Conservation (phyloP, 208 protist genomes). For the Leishmania mexicana region DNA sequence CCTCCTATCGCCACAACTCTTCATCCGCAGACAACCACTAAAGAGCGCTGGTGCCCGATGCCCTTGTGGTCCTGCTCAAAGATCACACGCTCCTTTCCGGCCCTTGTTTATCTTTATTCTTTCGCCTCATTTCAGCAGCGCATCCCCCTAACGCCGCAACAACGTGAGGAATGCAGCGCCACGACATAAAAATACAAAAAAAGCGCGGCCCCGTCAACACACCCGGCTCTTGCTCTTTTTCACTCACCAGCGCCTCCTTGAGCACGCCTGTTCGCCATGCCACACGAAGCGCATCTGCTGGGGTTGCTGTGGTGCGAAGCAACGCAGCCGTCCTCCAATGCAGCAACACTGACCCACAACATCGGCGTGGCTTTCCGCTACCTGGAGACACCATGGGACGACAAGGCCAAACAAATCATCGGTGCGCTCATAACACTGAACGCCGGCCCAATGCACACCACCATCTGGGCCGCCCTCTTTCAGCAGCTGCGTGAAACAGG, state of each 20-base stretch:
- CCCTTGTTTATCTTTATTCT: neutral
- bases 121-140: neutral
- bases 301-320: constrained; percentile 11
- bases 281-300: neutral
- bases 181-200: neutral
- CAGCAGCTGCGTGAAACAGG: constrained; percentile 45
- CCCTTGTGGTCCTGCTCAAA: neutral
- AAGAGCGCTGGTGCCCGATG: neutral
- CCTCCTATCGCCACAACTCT: neutral
- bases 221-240: neutral
- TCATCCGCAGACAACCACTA: neutral
- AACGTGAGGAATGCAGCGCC: too few species aligned
- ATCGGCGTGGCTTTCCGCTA: constrained; percentile 13
- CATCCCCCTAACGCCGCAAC: neutral
- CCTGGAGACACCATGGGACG: constrained; percentile 30
- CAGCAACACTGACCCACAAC: constrained; percentile 29
- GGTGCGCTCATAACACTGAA: constrained; percentile 30
- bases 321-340: constrained; percentile 22
- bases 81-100: neutral
- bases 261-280: neutral
- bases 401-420: constrained; percentile 29
- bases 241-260: neutral
- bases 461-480: constrained; percentile 58
- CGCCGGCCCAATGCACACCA: constrained; percentile 32
- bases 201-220: neutral